phyloP scores from a whole-genome alignment of 768 basidiomycete genomes.

The Pleurotus pulmonarius region DNA sequence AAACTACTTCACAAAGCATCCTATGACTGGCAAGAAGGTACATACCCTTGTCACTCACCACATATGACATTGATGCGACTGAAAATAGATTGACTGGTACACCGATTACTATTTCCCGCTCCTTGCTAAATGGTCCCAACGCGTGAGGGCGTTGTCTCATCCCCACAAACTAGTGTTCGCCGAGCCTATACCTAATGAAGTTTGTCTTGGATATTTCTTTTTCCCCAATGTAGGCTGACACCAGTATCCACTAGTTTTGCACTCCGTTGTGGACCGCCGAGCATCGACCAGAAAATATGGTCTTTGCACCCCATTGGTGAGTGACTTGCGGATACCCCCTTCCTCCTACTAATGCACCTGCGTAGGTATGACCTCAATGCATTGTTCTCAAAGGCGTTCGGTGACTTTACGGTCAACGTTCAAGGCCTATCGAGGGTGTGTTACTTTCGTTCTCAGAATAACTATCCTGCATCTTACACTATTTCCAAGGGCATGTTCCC shows the following conservation, averaged over 20 bases:
- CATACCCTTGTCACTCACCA: neutral
- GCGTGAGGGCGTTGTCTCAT: constrained; percentile 46
- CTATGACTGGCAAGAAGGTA: constrained; percentile 59
- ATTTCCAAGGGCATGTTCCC: constrained; percentile 76
- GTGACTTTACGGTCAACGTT: constrained; percentile 87
- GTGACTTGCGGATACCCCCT: neutral
- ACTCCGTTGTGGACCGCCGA: constrained; percentile 72
- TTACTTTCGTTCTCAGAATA: neutral
- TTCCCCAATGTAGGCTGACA: neutral
- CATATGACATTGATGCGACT: too few relatives aligned
- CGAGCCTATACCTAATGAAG: constrained; percentile 94
- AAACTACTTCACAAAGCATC: constrained; percentile 78
- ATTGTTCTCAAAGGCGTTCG: constrained; percentile 80
- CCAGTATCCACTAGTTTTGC: constrained; percentile 58
- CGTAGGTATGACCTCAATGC: constrained; percentile 88
- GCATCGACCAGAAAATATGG: constrained; percentile 41
- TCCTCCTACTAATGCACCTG: neutral
- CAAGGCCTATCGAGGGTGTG: constrained; percentile 85
- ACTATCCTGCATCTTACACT: neutral
- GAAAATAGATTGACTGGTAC: constrained; percentile 78
- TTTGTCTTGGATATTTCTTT: constrained; percentile 21
- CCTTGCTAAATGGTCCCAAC: constrained; percentile 59
- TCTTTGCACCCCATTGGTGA: constrained; percentile 37
- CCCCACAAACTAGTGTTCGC: constrained; percentile 65
- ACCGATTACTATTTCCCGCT: constrained; percentile 83